Base-by-base conservation (phyloP, 306 rosid species). In the Dalbergia cultrata region DNA sequence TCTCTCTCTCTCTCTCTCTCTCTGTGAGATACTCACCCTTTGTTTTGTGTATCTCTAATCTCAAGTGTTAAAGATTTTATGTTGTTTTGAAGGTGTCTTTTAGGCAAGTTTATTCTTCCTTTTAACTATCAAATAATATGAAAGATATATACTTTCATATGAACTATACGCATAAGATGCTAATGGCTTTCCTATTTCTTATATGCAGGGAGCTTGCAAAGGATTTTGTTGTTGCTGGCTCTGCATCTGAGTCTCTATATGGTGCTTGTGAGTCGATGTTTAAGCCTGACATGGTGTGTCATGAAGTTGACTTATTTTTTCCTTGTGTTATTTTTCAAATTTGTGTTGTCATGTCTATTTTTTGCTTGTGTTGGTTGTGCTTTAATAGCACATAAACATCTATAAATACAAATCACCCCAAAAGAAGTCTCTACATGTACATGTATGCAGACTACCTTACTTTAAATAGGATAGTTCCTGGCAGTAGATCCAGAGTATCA, bases 221-320 rank as follows among this genome's bases (percentile, higher is more conserved):
- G 56, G 99, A 96, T 80, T 96, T 96, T 73, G 98, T 96, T 83
- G 99, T 96, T 80, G 94, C 97, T 67, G 99, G 99, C 41, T 82
- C 91, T 83, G 99, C 99, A 41, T 93, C 99, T 3, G 99, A 96
- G 87, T 96, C 99, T 58, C 91, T 93, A 9, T 92, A 96, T 89
- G 99, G 99, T 89, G 99, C 98, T 88, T 96, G 98, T 73, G 98
- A 96, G 81, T 83, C 99, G 0, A 93, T 96, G 99, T 96, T 90
- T 84, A 96, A 88, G 87, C 95, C 97, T 72, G 95, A 96, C 87
- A 88, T 96, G 99, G 99, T 96, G 72, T 7, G 93, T 91, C 49
- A 43, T 67, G 0, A 57, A 72, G 33, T 64, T 72, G 60, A 52
- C 75, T 72, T 74, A 50, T 54, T 52, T 61, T 87, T 14, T 59